Base-by-base conservation (phyloP, 1,284 basidiomycete species). In the Austroboletus niveus region DNA sequence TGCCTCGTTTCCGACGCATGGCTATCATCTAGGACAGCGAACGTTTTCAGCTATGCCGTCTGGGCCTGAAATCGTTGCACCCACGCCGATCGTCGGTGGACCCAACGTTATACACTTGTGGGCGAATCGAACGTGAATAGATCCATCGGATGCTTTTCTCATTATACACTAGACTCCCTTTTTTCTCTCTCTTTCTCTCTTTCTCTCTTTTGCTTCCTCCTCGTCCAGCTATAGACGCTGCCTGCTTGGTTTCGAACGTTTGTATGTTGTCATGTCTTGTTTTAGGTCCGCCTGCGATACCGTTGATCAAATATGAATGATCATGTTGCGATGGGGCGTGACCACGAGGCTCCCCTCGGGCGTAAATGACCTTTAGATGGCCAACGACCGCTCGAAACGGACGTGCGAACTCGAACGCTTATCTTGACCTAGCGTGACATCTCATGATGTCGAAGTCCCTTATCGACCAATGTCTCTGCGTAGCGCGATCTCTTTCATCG, bases 1-100 rank as follows among this genome's bases (percentile, higher is more conserved):
- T 68, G 65, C 66, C 66, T 69, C 65, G 47, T 57, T 65, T 53
- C 56, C 67, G 22, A 36, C 61, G 45, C 66, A 69, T 52, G 66
- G 56, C 49, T 53, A 24, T 24, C 22, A 60, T 36, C 51, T 43
- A 44, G 34, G 29, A 30, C 56, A 40, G 7, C 39, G 55, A 41
- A 46, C 42, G 32, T 43, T 53, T 52, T 50, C 60, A 47, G 52
- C 43, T 41, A 24, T 5, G 22, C 51, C 64, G 24, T 68, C 62
- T 53, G 62, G 66, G 39, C 65, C 64, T 47, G 60, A 70, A 56
- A 67, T 67, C 49, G 39, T 67, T 49, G 65, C 65, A 52, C 65
- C 65, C 40, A 67, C 65, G 29, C 65, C 65, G 48, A 57, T 67
- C 34, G 69, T 67, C 56, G 65, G 65, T 47, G 65, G 65, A 7